Evolutionary conservation across 805 yeast genomes (phyloP).

Genomic region (Wickerhamomyces xylosicus): DNA sequence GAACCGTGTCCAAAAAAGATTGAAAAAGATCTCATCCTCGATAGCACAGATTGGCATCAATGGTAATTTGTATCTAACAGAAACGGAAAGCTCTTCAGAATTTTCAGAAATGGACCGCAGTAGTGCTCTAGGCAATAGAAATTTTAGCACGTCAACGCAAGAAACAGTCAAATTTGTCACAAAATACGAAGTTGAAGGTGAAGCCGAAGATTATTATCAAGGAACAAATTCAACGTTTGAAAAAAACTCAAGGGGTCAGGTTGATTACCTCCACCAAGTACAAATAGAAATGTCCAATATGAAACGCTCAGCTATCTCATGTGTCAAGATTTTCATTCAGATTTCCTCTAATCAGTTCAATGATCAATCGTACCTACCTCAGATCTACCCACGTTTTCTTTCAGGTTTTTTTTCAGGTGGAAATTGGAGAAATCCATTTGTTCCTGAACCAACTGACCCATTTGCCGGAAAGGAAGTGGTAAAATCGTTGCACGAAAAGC

Average conservation of each 20-base stretch:
- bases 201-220: slow-evolving; percentile 5
- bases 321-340: slow-evolving; percentile 21
- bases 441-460: slow-evolving; percentile 25
- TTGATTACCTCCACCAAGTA: slow-evolving; percentile 26
- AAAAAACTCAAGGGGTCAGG: slow-evolving; percentile 1
- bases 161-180: slow-evolving; percentile 12
- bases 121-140: slow-evolving; percentile 6
- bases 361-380: slow-evolving; percentile 34
- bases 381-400: slow-evolving; percentile 59
- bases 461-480: slow-evolving; percentile 17
- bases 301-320: slow-evolving; percentile 20
- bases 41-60: slow-evolving; percentile 56
- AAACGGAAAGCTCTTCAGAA: slow-evolving; percentile 1
- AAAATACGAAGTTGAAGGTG: slow-evolving; percentile 1
- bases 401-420: slow-evolving; percentile 65
- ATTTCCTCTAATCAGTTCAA: slow-evolving; percentile 19
- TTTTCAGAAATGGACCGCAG: slow-evolving; percentile 2
- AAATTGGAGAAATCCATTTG: slow-evolving; percentile 68
- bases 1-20: slow-evolving; percentile 33
- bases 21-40: slow-evolving; percentile 42
- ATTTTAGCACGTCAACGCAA: slow-evolving; percentile 13
- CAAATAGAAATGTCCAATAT: slow-evolving; percentile 29
- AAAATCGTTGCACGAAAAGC: slow-evolving; percentile 13
- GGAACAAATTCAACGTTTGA: neutral
- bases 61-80: slow-evolving; percentile 45